A percentile compares a stretch with the other conserved stretches of the same genome.
These are phyloP conservation scores for Xylariaceae sp. DNA, from an alignment of 2,329 filamentous ascomycete species.

Conservation along the genomic window DNA sequence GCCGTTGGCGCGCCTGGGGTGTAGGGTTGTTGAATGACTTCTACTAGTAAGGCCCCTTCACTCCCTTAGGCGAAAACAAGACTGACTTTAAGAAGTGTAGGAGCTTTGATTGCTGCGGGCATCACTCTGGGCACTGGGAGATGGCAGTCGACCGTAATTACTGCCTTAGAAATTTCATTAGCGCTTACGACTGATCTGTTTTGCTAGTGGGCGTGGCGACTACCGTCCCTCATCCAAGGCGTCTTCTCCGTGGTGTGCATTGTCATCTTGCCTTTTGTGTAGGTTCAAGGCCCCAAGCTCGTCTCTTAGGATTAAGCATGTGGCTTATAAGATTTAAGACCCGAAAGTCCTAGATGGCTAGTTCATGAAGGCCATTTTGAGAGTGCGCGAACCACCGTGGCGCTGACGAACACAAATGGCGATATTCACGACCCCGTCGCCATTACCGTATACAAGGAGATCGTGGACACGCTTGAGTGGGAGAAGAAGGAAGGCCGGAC, in stretches of 20 bases:
- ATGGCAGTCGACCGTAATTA: constrained; percentile 45
- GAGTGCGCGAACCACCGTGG: constrained; percentile 47
- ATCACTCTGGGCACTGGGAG: constrained; percentile 50
- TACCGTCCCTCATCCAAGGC: constrained; percentile 51
- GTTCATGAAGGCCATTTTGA: constrained; percentile 47
- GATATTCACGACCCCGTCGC: constrained; percentile 46
- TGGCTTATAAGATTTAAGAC: constrained; percentile 29
- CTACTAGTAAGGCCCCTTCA: constrained; percentile 33
- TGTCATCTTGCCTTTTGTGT: constrained; percentile 50
- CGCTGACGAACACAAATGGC: constrained; percentile 49
- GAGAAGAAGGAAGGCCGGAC: constrained; percentile 49
- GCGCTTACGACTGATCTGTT: not conserved
- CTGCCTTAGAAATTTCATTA: not conserved
- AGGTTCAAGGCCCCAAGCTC: constrained; percentile 7
- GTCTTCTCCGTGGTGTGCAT: constrained; percentile 47
- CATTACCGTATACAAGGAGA: constrained; percentile 49
- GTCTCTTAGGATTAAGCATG: not conserved
- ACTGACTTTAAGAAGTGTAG: constrained; percentile 29
- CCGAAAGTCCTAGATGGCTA: constrained; percentile 53
- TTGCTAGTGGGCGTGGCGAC: constrained; percentile 50
- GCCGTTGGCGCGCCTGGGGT: constrained; percentile 46
- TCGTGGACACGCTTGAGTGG: constrained; percentile 50
- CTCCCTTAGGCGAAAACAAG: not conserved
- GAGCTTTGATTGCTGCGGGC: constrained; percentile 51
- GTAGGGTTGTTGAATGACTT: constrained; percentile 39